Base-by-base conservation (phyloP, 2,329 filamentous ascomycete species). In the Cryphonectria parasitica region DNA sequence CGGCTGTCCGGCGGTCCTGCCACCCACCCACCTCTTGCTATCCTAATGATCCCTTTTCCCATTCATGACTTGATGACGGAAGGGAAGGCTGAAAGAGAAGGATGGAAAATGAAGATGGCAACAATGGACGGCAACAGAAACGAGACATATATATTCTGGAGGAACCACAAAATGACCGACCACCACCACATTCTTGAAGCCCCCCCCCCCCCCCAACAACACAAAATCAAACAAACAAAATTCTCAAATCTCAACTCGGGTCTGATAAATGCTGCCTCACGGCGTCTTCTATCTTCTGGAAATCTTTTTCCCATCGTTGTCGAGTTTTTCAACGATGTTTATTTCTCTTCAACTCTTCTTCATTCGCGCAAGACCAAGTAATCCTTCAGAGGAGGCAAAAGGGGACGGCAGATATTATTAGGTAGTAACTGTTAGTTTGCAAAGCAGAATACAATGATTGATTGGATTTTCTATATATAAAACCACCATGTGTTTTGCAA, bases 211-310 rank as follows among this genome's bases (percentile, higher is more conserved):
- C 45, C 45, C 22, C 41, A n/a, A 65, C 60, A 68, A 52, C 43
- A 68, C 62, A 77, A 45, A 69, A 61, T 19, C 25, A 45, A 66
- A 66, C 52, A 49, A 70, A 70, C 60, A 71, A 73, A 69, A 63
- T 36, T 41, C 39, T 41, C 39, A 69, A 61, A 68, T 61, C 54
- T 58, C 71, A 61, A 60, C 63, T 67, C 65, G 64, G 56, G 69
- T 66, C 77, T 56, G 77, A 78, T 81, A 83, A 83, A 81, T 79
- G 81, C 78, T 84, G 82, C 83, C 83, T 84, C 83, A 74, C 83
- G 83, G 83, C 81, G 82, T 77, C 77, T 81, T 82, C 54, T 61
- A 61, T 41, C 61, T 58, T 66, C 66, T 68, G 54, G 49, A 67
- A n/a, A 56, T 25, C 4, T 71, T 68, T 58, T 28, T 45, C 34